Evolutionary conservation across 352 stramenopile genomes (phyloP), one percentile per base, ranked within the genome.

Genomic region (Thraustotheca clavata): DNA sequence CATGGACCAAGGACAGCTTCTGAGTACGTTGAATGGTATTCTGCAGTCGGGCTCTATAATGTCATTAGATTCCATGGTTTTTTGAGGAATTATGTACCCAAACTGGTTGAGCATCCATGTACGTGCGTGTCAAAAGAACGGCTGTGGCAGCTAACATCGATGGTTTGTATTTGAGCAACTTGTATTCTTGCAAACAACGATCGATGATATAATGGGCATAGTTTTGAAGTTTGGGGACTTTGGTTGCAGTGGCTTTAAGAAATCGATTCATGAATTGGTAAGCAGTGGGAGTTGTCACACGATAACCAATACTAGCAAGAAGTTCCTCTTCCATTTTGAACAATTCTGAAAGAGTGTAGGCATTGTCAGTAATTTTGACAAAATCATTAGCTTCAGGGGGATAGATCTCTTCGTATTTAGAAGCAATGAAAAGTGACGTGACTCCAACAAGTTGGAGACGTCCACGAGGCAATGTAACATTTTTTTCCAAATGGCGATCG

Each of bases 371-470:
- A 69, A 99, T 98, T 67, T 97, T 98, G 5, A 98, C 93, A 72
- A 96, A 98, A 68, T 99, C 96, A 27, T 86, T 63, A 22, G 82
- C 80, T 73, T 96, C 88, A 0, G 91, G 92, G 2, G 95, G 91
- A 69, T 98, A 98, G 49, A 98, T 98, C 69, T 99, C 96, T 71
- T 99, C 96, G 69, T 98, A 98, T 72, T 99, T 99, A 63, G 88
- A 89, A 20, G 96, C 95, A 35, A 99, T 87, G 16, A 98, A 91
- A 27, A 99, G 80, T n/a, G 94, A 89, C 8, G 95, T 96, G 26
- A 99, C 79, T 14, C 95, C 96, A 20, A 99, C 87, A 22, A 99
- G 87, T 71, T 99, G 96, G 35, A 99, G 78, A 34, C 91, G 83
- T 61, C 87, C 77, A 26, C 95, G 83, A 38, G 72, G 66, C 18